Evolutionary conservation across 345 rosid genomes (phyloP).

Genomic region (Populus alba): DNA sequence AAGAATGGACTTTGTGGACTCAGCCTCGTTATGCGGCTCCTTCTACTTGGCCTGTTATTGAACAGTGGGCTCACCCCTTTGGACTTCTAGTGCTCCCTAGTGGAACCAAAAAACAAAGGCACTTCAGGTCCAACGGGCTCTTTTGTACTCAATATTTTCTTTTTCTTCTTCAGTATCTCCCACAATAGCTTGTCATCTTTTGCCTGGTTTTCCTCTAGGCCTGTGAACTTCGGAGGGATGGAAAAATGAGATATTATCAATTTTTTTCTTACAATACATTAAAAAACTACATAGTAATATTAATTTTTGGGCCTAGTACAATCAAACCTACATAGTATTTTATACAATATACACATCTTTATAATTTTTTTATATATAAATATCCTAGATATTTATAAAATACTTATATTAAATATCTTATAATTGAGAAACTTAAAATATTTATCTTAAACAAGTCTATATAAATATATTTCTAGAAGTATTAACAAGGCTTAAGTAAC

Average conservation of each 20-base stretch:
- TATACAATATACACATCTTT: too few species aligned
- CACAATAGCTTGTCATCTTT: constrained; percentile 40
- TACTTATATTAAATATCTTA: too few species aligned
- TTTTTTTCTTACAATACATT: too few species aligned
- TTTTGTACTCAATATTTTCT: constrained; percentile 38
- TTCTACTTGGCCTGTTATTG: background rate
- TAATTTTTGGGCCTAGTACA: too few species aligned
- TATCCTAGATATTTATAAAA: too few species aligned
- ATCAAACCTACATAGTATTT: too few species aligned
- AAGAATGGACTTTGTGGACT: constrained; percentile 22
- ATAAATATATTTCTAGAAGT: too few species aligned
- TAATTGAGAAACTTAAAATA: too few species aligned
- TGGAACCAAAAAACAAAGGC: constrained; percentile 22
- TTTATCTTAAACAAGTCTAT: too few species aligned
- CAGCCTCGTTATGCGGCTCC: constrained; percentile 12
- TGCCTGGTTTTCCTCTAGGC: constrained; percentile 31
- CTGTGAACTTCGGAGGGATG: constrained; percentile 31
- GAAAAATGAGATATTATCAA: background rate
- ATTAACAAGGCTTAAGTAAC: too few species aligned
- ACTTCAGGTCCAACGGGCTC: constrained; percentile 48
- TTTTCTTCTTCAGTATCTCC: constrained; percentile 45
- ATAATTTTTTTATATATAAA: too few species aligned
- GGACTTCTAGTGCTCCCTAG: constrained; percentile 14
- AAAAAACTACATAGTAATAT: too few species aligned
- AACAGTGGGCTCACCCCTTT: background rate